Percentiles rank a stretch among this genome's conserved stretches.
phyloP scores from a whole-genome alignment of 768 basidiomycete genomes.

The Agaricus sinodeliciosus region DNA sequence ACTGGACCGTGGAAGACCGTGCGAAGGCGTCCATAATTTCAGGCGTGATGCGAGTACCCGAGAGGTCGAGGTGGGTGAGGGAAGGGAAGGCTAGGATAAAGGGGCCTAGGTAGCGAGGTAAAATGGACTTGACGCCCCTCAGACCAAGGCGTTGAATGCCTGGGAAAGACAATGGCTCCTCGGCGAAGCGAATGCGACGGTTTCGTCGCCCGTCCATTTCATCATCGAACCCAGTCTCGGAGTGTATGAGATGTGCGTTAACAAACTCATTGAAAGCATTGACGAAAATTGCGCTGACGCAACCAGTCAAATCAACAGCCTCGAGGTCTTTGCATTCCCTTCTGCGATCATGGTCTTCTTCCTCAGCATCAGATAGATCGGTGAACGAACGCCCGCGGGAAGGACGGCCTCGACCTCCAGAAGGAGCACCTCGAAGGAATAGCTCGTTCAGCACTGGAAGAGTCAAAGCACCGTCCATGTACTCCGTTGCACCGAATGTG shows the following conservation, averaged over 20 bases:
- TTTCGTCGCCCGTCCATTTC: conserved; percentile 26
- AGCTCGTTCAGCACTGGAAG: conserved; percentile 83
- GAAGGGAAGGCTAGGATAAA: conserved; percentile 80
- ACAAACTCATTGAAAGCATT: conserved; percentile 83
- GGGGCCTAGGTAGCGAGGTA: conserved; percentile 57
- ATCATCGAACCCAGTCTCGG: conserved; percentile 36
- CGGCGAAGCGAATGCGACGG: conserved; percentile 28
- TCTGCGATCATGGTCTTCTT: conserved; percentile 71
- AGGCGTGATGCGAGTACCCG: conserved; percentile 76
- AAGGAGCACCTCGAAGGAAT: conserved; percentile 76
- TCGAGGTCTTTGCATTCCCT: conserved; percentile 72
- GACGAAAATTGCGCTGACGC: conserved; percentile 87
- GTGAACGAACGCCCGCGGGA: conserved; percentile 51
- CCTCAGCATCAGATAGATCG: conserved; percentile 56
- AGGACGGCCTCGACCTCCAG: conserved; percentile 62
- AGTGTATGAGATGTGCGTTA: conserved; percentile 48
- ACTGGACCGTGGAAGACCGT: conserved; percentile 53
- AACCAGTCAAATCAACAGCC: conserved; percentile 91
- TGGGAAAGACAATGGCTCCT: conserved; percentile 57
- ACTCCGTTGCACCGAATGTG: conserved; percentile 94
- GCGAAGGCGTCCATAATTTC: conserved; percentile 68
- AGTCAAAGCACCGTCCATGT: conserved; percentile 92
- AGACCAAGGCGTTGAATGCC: conserved; percentile 74
- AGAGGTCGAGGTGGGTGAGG: conserved; percentile 87
- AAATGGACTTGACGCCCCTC: conserved; percentile 75